phyloP scores from a whole-genome alignment of 148 eudicot species.

The Spergularia marina region DNA sequence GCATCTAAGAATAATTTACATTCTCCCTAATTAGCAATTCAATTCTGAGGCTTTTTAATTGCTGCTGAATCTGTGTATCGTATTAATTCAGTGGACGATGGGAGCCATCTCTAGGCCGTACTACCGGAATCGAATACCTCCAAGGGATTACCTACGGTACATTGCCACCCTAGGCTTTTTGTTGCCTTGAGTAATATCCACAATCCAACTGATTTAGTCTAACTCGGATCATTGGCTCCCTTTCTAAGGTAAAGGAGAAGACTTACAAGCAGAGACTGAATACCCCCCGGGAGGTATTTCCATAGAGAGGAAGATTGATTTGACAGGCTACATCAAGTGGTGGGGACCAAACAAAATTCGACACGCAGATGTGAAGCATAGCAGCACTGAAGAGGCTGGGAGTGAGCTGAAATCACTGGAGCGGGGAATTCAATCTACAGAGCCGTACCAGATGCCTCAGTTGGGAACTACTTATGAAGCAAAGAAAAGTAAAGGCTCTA shows the following conservation, averaged over 20 bases:
- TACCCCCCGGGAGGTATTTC: constrained; percentile 58
- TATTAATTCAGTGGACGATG: constrained; percentile 50
- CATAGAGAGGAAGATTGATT: constrained; percentile 81
- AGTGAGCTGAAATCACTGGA: constrained; percentile 75
- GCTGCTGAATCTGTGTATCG: constrained; percentile 18
- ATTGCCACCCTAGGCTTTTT: constrained; percentile 8
- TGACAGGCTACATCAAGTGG: constrained; percentile 88
- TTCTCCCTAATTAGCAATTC: too few relatives aligned
- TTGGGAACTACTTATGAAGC: constrained; percentile 63
- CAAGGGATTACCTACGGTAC: constrained; percentile 64
- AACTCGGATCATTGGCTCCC: background rate
- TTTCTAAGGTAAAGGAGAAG: constrained; percentile 59
- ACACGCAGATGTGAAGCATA: constrained; percentile 52
- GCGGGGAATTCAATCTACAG: constrained; percentile 51
- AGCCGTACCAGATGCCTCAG: constrained; percentile 92
- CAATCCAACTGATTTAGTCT: constrained; percentile 6
- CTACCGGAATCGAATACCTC: constrained; percentile 66
- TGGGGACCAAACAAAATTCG: constrained; percentile 72
- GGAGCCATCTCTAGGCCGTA: constrained; percentile 72
- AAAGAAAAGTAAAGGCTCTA: constrained; percentile 44
- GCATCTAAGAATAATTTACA: background rate
- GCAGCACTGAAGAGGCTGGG: constrained; percentile 59
- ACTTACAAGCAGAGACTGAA: constrained; percentile 54
- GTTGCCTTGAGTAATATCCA: background rate
- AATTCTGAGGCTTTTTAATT: background rate